Evolutionary conservation across 257 asterid species (phyloP), one percentile per base, ranked within the genome.

Genomic region (Nicotiana tomentosiformis): DNA sequence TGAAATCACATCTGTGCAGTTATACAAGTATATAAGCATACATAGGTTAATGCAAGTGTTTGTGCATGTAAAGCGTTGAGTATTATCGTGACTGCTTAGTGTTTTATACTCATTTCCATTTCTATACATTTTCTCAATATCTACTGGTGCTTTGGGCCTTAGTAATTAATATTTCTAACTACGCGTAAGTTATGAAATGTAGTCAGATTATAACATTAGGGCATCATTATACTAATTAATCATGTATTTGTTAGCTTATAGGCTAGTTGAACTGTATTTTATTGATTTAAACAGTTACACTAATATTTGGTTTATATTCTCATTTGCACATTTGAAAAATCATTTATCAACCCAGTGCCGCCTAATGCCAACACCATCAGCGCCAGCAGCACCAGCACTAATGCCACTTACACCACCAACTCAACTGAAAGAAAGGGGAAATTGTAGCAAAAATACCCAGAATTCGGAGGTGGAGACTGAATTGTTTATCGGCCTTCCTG

Each of bases 401-500:
- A 20, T 20, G 23, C 23, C 23, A 20, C 23, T 20, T 20, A 33
- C 77, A n/a, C 35, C 78, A 14, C 23, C 78, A 7, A n/a, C 78
- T 72, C 78, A 83, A 46, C 15, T 65, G 30, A 86, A 85, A 5
- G 86, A 85, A 35, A 74, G 6, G 1, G 84, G 32, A 18, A 83
- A 66, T n/a, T 66, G 85, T 83, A 81, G 88, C 79, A 78, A 39
- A 37, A 84, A 82, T 77, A 76, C 78, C n/a, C 66, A 62, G 65
- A 86, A 69, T 83, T 57, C 74, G 10, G 87, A 84, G 68, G 91
- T 86, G 86, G 88, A 78, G 82, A 88, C 91, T 9, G 88, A 85
- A 29, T 66, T 88, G 82, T 85, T 78, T 64, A 88, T 88, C 30
- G 91, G 91, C 15, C 83, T 76, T 56, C 87, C 90, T 3, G 80